Percentiles rank a stretch among this genome's conserved stretches.
Evolutionary conservation across 192 early-diverging fungal genomes (phyloP).

Genomic region (Globomyces pollinis-pini): DNA sequence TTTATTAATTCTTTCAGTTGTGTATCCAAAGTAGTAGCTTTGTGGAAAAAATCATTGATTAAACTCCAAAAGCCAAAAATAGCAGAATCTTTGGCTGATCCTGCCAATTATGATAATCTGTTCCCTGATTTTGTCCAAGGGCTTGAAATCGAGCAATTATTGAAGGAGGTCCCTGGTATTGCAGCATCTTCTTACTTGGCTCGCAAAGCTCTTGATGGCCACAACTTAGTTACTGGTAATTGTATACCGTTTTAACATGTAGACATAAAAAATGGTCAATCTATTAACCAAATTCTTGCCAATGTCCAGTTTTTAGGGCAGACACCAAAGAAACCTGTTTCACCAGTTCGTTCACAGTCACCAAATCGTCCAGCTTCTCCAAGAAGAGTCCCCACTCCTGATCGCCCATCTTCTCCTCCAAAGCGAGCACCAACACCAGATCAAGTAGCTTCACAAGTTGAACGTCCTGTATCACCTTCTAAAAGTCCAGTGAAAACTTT

Average conservation of each 20-base stretch:
- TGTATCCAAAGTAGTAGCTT: slow-evolving; percentile 59
- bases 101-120: slow-evolving; percentile 70
- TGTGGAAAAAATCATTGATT: slow-evolving; percentile 73
- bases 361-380: background rate
- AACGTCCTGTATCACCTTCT: too few species aligned
- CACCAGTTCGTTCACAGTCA: background rate
- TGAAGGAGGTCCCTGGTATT: background rate
- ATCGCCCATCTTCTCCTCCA: background rate
- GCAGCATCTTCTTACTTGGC: background rate
- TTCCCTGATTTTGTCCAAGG: slow-evolving; percentile 73
- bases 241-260: background rate
- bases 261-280: background rate
- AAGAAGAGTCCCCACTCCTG: background rate
- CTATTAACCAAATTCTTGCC: background rate
- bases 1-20: too few species aligned
- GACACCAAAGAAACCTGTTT: background rate
- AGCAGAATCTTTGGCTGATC: slow-evolving; percentile 83
- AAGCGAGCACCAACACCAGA: too few species aligned
- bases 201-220: background rate
- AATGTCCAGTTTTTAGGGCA: background rate
- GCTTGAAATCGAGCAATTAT: slow-evolving; percentile 47
- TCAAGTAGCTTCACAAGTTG: too few species aligned
- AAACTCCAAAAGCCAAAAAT: slow-evolving; percentile 66
- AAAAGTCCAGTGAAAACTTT: too few species aligned
- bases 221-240: background rate